Conservation (phyloP, 176 grass and related monocot genomes). For the Panicum miliaceum region DNA sequence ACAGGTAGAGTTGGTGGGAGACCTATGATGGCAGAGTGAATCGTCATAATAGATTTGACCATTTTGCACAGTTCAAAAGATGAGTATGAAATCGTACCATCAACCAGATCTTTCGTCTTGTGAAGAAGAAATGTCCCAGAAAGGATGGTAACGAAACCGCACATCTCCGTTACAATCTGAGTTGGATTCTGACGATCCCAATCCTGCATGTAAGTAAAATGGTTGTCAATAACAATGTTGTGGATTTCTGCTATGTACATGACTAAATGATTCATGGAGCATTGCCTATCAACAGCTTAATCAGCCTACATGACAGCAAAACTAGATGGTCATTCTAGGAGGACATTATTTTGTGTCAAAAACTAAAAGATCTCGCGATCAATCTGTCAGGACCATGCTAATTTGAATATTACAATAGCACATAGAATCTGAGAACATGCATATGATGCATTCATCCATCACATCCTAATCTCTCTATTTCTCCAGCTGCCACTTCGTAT, state of each 20-base stretch:
- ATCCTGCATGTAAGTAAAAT: constrained; percentile 59
- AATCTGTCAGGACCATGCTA: not conserved
- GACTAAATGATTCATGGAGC: not conserved
- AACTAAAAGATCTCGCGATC: not conserved
- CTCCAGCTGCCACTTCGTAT: not conserved
- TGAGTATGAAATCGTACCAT: constrained; percentile 54
- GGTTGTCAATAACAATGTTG: not conserved
- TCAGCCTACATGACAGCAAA: not conserved
- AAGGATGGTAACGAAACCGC: constrained; percentile 93
- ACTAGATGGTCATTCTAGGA: not conserved
- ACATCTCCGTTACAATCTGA: constrained; percentile 96
- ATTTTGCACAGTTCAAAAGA: not conserved
- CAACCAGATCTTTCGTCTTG: constrained; percentile 95
- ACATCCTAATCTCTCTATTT: not conserved
- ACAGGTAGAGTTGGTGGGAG: constrained; percentile 57
- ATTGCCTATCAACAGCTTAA: constrained; percentile 4
- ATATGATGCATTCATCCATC: not conserved
- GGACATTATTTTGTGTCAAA: not conserved
- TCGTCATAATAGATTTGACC: not conserved
- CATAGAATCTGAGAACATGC: not conserved
- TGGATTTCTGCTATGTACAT: not conserved
- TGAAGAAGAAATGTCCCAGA: constrained; percentile 98
- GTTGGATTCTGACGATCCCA: constrained; percentile 98
- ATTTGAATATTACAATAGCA: not conserved
- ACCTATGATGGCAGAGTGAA: constrained; percentile 45